Percentiles rank a stretch among this genome's conserved stretches.
phyloP scores from a whole-genome alignment of 2,329 filamentous ascomycete genomes.

The Penicillium sp. region DNA sequence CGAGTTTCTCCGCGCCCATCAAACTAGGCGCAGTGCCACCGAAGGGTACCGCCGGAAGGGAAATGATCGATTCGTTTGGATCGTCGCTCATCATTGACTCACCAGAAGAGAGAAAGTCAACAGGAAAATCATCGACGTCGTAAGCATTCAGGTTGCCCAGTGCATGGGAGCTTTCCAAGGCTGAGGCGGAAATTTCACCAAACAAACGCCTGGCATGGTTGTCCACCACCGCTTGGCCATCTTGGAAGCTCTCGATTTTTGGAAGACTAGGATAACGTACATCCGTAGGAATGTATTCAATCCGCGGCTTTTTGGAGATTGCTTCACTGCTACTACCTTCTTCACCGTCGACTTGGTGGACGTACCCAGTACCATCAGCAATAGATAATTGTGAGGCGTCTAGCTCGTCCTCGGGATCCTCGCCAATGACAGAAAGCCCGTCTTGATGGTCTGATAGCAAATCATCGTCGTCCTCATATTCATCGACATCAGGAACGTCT shows the following conservation, averaged over 20 bases:
- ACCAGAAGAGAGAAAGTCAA: conserved; percentile 43
- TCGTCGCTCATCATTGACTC: conserved; percentile 42
- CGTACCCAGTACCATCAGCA: conserved; percentile 44
- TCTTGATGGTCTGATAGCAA: conserved; percentile 50
- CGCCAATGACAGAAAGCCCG: conserved; percentile 38
- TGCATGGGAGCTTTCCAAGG: conserved; percentile 53
- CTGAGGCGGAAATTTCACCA: conserved; percentile 60
- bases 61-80: conserved; percentile 39
- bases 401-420: conserved; percentile 42
- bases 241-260: conserved; percentile 37
- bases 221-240: conserved; percentile 26
- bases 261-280: conserved; percentile 47
- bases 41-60: conserved; percentile 36
- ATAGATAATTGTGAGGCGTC: conserved; percentile 66
- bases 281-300: conserved; percentile 31
- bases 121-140: conserved; percentile 36
- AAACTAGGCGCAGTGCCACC: conserved; percentile 47
- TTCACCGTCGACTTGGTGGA: conserved; percentile 33
- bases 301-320: conserved; percentile 38
- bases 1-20: conserved; percentile 49
- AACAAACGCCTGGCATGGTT: conserved; percentile 52
- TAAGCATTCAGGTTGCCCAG: conserved; percentile 38
- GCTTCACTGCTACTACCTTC: conserved; percentile 36
- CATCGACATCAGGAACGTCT: conserved; percentile 52
- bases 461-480: conserved; percentile 61